A percentile compares a stretch with the other conserved stretches of the same genome.
These are phyloP conservation scores for Nicotiana noctiflora DNA, from an alignment of 257 asterid genomes.

Conservation along the genomic window DNA sequence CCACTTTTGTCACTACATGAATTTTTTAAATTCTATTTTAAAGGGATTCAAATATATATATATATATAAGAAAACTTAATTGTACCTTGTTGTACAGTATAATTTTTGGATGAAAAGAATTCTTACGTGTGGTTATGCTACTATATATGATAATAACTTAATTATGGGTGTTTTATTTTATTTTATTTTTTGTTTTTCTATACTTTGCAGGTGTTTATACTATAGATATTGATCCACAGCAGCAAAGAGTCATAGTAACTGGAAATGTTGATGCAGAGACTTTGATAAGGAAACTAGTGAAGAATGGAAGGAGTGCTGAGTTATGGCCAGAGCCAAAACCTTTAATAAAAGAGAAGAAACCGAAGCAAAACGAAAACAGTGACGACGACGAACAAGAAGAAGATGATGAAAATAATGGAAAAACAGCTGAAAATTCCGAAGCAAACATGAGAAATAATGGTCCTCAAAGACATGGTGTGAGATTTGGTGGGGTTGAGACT, in stretches of 20 bases:
- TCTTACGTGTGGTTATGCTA: too few relatives aligned
- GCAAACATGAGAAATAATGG: slow-evolving; percentile 6
- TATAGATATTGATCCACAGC: slow-evolving; percentile 47
- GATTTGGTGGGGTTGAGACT: slow-evolving; percentile 35
- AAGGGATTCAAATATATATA: too few relatives aligned
- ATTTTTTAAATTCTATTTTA: too few relatives aligned
- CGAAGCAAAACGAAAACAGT: slow-evolving; percentile 23
- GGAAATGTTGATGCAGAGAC: slow-evolving; percentile 63
- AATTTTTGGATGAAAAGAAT: too few relatives aligned
- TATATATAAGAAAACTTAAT: too few relatives aligned
- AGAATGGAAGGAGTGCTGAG: slow-evolving; percentile 66
- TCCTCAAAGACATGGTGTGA: slow-evolving; percentile 34
- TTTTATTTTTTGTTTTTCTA: neutral
- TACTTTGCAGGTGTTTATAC: slow-evolving; percentile 60
- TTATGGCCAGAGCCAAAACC: slow-evolving; percentile 75
- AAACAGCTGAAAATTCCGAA: slow-evolving; percentile 21
- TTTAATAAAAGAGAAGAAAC: slow-evolving; percentile 30
- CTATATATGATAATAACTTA: neutral
- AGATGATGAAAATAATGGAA: slow-evolving; percentile 29
- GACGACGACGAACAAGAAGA: slow-evolving; percentile 35
- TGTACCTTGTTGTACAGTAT: too few relatives aligned
- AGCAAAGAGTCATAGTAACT: slow-evolving; percentile 67
- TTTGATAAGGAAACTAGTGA: slow-evolving; percentile 53
- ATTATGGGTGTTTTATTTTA: neutral
- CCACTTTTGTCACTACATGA: too few relatives aligned